A percentile compares a stretch with the other conserved stretches of the same genome.
Evolutionary conservation across 495 filamentous ascomycete species (phyloP).

Genomic region (Hypomontagnella monticulosa): DNA sequence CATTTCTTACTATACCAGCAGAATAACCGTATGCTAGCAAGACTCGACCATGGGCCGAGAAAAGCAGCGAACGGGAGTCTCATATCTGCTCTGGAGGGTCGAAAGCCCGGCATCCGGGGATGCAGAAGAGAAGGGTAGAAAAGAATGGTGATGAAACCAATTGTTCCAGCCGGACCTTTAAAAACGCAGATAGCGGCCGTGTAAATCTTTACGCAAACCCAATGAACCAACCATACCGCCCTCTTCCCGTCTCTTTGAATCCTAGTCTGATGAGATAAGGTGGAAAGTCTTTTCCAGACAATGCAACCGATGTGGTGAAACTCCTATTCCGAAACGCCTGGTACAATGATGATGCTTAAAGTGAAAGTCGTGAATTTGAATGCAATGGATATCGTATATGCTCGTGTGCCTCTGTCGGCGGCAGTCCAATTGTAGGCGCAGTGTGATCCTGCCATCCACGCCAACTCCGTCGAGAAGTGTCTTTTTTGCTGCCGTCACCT

Average conservation of each 20-base stretch:
- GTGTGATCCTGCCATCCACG: constrained; percentile 11
- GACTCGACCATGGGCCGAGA: neutral
- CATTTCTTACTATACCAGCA: neutral
- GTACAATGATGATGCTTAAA: constrained; percentile 25
- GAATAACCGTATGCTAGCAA: neutral
- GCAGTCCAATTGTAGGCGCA: constrained; percentile 3
- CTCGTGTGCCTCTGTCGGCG: constrained; percentile 19
- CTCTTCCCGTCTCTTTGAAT: constrained; percentile 7
- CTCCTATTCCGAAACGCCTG: constrained; percentile 35
- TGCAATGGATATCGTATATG: constrained; percentile 42
- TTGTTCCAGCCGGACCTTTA: constrained; percentile 11
- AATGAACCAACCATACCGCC: neutral
- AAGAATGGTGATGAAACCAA: constrained; percentile 9
- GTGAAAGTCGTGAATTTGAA: constrained; percentile 38
- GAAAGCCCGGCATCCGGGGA: constrained; percentile 9
- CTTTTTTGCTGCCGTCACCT: constrained; percentile 6
- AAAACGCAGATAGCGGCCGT: neutral
- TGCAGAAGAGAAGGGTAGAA: constrained; percentile 12
- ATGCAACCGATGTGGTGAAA: constrained; percentile 31
- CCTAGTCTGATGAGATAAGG: constrained; percentile 6
- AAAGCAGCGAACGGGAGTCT: neutral
- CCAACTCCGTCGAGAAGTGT: constrained; percentile 1
- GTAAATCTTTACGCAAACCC: constrained; percentile 2
- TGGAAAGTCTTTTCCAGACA: constrained; percentile 11
- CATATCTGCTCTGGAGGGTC: constrained; percentile 6